These are phyloP conservation scores for Ogataea paraovalis DNA, from an alignment of 805 yeast species.

Conservation along the genomic window DNA sequence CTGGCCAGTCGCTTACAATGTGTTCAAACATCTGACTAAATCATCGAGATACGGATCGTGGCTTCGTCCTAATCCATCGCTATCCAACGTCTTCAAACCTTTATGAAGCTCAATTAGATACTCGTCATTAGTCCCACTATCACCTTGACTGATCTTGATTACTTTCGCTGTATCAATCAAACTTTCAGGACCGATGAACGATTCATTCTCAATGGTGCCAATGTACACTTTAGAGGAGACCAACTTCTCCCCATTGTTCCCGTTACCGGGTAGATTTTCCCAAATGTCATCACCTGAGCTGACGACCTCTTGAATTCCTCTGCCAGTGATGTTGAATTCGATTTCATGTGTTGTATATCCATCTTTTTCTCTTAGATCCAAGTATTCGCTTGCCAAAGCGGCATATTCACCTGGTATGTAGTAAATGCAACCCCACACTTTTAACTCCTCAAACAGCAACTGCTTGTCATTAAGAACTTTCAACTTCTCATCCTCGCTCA, in stretches of 20 bases:
- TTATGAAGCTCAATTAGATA: conserved; percentile 55
- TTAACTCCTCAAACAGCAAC: conserved; percentile 40
- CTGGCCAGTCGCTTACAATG: too few relatives aligned
- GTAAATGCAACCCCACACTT: conserved; percentile 80
- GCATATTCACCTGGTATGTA: conserved; percentile 67
- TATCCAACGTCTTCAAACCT: conserved; percentile 42
- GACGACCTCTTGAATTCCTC: not conserved
- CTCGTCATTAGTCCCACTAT: conserved; percentile 77
- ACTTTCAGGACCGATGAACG: conserved; percentile 81
- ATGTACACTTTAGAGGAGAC: conserved; percentile 69
- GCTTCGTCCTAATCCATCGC: conserved; percentile 21
- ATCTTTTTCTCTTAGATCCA: conserved; percentile 83
- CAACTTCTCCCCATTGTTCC: conserved; percentile 33
- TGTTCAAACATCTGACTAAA: conserved; percentile 14
- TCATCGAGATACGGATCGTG: conserved; percentile 40
- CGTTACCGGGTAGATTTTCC: conserved; percentile 27
- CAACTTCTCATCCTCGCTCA: conserved; percentile 10
- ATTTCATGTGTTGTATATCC: conserved; percentile 75
- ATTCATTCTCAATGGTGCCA: conserved; percentile 75
- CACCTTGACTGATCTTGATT: conserved; percentile 60
- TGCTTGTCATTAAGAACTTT: conserved; percentile 10
- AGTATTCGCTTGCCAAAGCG: conserved; percentile 55
- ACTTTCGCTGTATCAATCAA: conserved; percentile 54
- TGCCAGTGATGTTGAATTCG: conserved; percentile 46
- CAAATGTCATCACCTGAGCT: conserved; percentile 14